phyloP scores from a whole-genome alignment of 1,139 yeast genomes.

The Petasospora fabianii region DNA sequence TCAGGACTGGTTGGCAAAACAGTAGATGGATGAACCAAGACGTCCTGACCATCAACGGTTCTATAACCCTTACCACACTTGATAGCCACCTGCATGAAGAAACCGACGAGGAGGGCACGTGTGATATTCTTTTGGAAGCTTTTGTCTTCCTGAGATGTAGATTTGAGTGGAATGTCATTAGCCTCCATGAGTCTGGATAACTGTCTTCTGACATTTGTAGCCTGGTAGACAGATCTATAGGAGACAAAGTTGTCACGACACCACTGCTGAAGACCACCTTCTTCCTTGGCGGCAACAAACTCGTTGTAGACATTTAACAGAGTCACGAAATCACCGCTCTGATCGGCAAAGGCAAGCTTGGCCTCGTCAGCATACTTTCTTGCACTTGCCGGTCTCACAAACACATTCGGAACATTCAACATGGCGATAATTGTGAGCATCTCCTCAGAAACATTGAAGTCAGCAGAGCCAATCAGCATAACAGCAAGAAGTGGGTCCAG shows the following conservation, averaged over 20 bases:
- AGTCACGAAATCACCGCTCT: slow-evolving; percentile 94
- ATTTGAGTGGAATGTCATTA: slow-evolving; percentile 66
- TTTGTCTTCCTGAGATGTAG: slow-evolving; percentile 68
- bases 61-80: slow-evolving; percentile 73
- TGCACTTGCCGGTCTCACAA: slow-evolving; percentile 87
- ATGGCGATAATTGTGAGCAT: slow-evolving; percentile 84
- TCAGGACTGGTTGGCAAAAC: slow-evolving; percentile 83
- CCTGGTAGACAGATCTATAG: slow-evolving; percentile 76
- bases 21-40: slow-evolving; percentile 87
- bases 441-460: slow-evolving; percentile 83
- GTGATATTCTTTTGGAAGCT: slow-evolving; percentile 71
- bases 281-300: slow-evolving; percentile 58
- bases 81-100: slow-evolving; percentile 98
- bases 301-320: slow-evolving; percentile 85
- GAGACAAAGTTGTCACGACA: slow-evolving; percentile 87
- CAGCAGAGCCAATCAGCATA: slow-evolving; percentile 83
- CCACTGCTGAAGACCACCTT: slow-evolving; percentile 78
- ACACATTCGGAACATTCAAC: slow-evolving; percentile 90
- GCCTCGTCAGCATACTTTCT: slow-evolving; percentile 90
- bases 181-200: slow-evolving; percentile 79
- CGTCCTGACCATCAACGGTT: slow-evolving; percentile 95
- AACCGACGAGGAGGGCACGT: slow-evolving; percentile 87
- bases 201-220: slow-evolving; percentile 82
- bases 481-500: slow-evolving; percentile 95
- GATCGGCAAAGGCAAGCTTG: slow-evolving; percentile 83